Evolutionary conservation across 139 green algal species (phyloP), one percentile per base, ranked within the genome.

Genomic region (Chlorella sp.): DNA sequence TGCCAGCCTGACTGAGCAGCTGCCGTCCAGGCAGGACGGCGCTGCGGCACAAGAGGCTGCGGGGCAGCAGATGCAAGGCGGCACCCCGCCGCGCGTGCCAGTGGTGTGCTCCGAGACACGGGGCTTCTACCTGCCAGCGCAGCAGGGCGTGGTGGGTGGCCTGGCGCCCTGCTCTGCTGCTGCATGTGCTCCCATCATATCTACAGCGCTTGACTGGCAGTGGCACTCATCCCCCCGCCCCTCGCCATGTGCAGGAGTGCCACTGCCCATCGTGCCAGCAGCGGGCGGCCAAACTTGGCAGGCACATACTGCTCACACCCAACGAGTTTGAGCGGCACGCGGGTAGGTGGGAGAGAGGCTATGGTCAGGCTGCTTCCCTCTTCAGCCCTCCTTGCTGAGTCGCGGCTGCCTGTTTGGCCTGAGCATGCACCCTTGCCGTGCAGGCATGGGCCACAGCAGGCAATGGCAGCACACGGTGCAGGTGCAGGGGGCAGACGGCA

Each of bases 311-410:
- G 35, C 80, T 94, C 60, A 87, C 90, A 0, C 90, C 90, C 35
- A 91, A 84, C 9, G 90, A 94, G 84, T 94, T 90, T 77, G 90
- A 94, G 74, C 81, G 86, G 21, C 90, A 94, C 71, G 78, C 74
- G 15, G 77, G 77, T 79, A 27, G 2, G 65, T 2, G 42, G 0
- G 65, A 19, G 11, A 17, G 9, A 11, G 8, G 15, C 15, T 29
- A 41, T 51, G 42, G 12, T 1, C 8, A 41, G 51, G 11, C 8
- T 14, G 45, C 48, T 40, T 12, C 23, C 17, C 15, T 55, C 11
- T 23, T 73, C 27, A 58, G 19, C 46, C 45, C 27, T 11, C 11
- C 23, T 41, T 46, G 35, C 40, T 21, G 29, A 17, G 29, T 15
- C 38, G n/a, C 1, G 51, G 41, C 50, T 53, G 40, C 19, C 15